Evolutionary conservation across 192 early-diverging fungal species (phyloP).

Genomic region (Geranomyces variabilis): DNA sequence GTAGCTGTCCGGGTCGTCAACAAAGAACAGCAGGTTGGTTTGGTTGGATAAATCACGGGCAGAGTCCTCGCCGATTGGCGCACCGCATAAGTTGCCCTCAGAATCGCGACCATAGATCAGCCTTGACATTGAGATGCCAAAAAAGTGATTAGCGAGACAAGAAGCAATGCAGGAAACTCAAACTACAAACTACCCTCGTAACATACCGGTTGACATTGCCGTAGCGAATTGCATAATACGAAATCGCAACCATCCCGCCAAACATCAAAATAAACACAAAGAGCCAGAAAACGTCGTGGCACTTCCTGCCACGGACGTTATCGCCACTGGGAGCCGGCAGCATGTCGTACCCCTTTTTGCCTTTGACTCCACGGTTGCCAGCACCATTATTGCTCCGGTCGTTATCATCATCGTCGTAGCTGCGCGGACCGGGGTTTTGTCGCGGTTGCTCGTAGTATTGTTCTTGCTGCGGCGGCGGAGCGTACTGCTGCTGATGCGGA

Average conservation of each 20-base stretch:
- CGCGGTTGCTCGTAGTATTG: neutral
- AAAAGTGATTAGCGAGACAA: no score
- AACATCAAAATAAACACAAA: constrained; percentile 35
- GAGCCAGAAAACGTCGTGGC: constrained; percentile 35
- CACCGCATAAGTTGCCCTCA: constrained; percentile 44
- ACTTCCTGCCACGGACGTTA: constrained; percentile 4
- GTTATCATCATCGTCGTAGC: constrained; percentile 1
- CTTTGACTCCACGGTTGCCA: neutral
- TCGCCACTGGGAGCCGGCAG: constrained; percentile 4
- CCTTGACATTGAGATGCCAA: constrained; percentile 8
- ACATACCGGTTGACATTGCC: constrained; percentile 34
- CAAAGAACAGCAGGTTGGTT: constrained; percentile 31
- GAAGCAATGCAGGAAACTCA: no score
- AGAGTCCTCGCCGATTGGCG: constrained; percentile 21
- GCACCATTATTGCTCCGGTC: neutral
- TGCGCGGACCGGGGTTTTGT: neutral
- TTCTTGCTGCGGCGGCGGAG: constrained; percentile 3
- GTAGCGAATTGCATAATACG: constrained; percentile 25
- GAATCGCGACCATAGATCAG: constrained; percentile 38
- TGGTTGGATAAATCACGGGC: constrained; percentile 23
- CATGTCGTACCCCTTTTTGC: constrained; percentile 1
- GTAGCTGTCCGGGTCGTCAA: constrained; percentile 7
- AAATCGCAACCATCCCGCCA: constrained; percentile 31
- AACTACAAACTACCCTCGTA: no score
- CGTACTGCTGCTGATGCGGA: neutral